Evolutionary conservation across 345 rosid genomes (phyloP).

Genomic region (Hibiscus syriacus): DNA sequence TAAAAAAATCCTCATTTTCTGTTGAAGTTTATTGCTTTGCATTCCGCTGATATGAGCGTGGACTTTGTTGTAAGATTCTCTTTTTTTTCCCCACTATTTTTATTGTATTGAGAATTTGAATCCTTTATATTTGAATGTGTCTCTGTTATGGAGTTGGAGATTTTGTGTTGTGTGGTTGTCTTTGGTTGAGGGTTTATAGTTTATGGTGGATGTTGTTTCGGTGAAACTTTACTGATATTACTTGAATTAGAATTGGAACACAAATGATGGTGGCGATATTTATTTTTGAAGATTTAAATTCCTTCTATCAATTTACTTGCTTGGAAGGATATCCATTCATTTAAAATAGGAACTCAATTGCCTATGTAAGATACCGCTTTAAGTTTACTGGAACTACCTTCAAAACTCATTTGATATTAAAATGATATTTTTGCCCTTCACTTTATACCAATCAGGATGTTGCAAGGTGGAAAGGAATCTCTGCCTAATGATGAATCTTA

Average conservation of each 20-base stretch:
- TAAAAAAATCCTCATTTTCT: background rate
- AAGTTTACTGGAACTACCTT: slow-evolving; percentile 6
- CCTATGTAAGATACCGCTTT: background rate
- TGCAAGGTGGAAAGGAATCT: slow-evolving; percentile 58
- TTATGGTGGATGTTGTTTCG: background rate
- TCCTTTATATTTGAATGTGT: background rate
- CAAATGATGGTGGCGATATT: background rate
- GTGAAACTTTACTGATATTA: background rate
- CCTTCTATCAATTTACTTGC: background rate
- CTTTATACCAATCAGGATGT: slow-evolving; percentile 61
- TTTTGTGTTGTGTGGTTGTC: background rate
- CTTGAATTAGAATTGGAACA: background rate
- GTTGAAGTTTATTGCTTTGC: background rate
- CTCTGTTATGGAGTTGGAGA: background rate
- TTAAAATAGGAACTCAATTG: background rate
- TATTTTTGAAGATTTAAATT: background rate
- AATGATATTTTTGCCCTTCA: background rate
- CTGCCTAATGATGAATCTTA: slow-evolving; percentile 80
- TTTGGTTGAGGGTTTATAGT: background rate
- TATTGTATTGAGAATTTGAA: background rate
- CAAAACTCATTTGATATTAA: background rate
- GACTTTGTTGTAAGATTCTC: background rate
- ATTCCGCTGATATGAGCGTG: too few species aligned
- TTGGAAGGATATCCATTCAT: background rate
- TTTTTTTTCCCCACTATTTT: background rate